Evolutionary conservation across 2,329 filamentous ascomycete genomes (phyloP).

Genomic region (Mollisiaceae sp.): DNA sequence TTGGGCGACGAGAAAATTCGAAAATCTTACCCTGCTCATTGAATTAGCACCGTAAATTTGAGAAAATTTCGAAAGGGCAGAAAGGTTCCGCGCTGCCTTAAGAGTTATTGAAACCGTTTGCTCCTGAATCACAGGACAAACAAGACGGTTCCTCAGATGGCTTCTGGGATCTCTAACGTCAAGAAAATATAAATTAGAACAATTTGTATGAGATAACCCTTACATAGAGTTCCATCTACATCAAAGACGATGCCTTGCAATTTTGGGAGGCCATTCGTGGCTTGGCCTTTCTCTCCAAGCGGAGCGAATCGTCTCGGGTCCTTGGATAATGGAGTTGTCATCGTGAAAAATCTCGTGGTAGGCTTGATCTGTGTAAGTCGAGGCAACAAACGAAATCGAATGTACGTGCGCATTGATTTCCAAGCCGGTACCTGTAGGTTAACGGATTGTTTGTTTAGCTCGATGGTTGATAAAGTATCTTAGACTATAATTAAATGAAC

Average conservation of each 20-base stretch:
- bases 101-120: too few species aligned
- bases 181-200: neutral
- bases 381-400: neutral
- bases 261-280: constrained; percentile 45
- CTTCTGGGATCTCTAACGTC: too few species aligned
- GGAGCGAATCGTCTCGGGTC: constrained; percentile 58
- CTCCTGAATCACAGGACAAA: too few species aligned
- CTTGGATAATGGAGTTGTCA: constrained; percentile 31
- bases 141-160: too few species aligned
- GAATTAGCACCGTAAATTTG: too few species aligned
- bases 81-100: too few species aligned
- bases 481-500: neutral
- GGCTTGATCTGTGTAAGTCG: neutral
- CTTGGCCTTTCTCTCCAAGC: constrained; percentile 47
- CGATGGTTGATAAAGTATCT: neutral
- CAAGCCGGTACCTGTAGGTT: neutral
- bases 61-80: too few species aligned
- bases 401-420: neutral
- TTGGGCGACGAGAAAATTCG: too few species aligned
- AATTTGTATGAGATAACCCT: constrained; percentile 44
- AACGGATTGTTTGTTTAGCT: neutral
- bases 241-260: constrained; percentile 79
- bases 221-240: constrained; percentile 95
- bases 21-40: too few species aligned
- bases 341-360: constrained; percentile 23